A percentile compares a stretch with the other conserved stretches of the same genome.
Evolutionary conservation across 129 eudicot species (phyloP).

Genomic region (Sambucus nigra): DNA sequence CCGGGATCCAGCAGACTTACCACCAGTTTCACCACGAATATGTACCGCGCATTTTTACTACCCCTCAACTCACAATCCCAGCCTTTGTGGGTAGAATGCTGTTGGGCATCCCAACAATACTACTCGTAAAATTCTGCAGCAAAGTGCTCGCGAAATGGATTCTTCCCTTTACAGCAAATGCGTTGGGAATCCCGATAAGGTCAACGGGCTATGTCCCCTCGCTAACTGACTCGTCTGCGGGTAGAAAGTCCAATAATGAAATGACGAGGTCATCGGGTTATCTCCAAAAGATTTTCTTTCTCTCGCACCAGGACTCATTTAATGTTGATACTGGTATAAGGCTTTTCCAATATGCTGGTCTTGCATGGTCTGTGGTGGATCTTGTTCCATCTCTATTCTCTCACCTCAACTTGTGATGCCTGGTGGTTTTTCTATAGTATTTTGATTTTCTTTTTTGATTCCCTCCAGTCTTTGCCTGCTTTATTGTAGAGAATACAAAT

Average conservation of each 20-base stretch:
- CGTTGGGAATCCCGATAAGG: constrained; percentile 64
- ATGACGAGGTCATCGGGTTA: constrained; percentile 72
- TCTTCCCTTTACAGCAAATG: constrained; percentile 65
- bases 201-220: constrained; percentile 63
- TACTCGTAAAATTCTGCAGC: constrained; percentile 80
- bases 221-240: constrained; percentile 27
- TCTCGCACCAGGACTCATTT: constrained; percentile 46
- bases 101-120: constrained; percentile 76
- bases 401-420: constrained; percentile 41
- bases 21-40: constrained; percentile 81
- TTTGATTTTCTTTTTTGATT: not conserved
- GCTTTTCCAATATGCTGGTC: constrained; percentile 83
- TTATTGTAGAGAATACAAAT: no score
- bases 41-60: constrained; percentile 56
- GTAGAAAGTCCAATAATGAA: constrained; percentile 32
- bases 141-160: constrained; percentile 92
- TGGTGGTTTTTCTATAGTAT: not conserved
- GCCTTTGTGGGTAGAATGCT: constrained; percentile 56
- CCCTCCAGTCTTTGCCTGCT: no score
- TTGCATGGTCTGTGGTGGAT: constrained; percentile 93
- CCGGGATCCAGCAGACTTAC: constrained; percentile 76
- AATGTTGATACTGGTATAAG: constrained; percentile 87
- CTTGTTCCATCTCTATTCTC: constrained; percentile 77
- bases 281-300: constrained; percentile 49
- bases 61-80: constrained; percentile 50